Percentiles rank a stretch among this genome's conserved stretches.
phyloP scores from a whole-genome alignment of 2,329 filamentous ascomycete species.

The Epichloe festucae region DNA sequence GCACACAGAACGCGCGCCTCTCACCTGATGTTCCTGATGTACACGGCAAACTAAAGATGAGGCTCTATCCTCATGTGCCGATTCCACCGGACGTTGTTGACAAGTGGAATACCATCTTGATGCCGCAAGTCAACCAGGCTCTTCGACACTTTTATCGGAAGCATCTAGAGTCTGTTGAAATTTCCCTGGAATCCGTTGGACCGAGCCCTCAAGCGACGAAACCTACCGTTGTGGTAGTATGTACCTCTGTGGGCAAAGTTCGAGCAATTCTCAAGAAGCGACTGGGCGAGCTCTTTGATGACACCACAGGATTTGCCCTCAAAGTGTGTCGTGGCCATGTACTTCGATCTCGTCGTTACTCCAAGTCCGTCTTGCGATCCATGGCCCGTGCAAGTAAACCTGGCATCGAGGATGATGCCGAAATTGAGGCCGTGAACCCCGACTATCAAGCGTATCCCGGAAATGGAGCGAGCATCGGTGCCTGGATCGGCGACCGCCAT shows the following conservation, averaged over 20 bases:
- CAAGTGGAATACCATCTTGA: constrained; percentile 58
- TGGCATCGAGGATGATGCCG: constrained; percentile 10
- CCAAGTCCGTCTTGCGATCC: constrained; percentile 17
- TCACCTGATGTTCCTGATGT: constrained; percentile 11
- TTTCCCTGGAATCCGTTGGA: constrained; percentile 63
- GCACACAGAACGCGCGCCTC: background rate
- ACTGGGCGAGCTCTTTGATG: constrained; percentile 52
- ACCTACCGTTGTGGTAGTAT: constrained; percentile 66
- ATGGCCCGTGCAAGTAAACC: constrained; percentile 14
- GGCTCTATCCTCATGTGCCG: constrained; percentile 46
- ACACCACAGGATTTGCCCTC: constrained; percentile 46
- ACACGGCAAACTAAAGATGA: constrained; percentile 27
- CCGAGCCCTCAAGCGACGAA: constrained; percentile 51
- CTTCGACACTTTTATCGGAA: constrained; percentile 60
- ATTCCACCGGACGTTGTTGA: constrained; percentile 50
- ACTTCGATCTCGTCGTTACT: constrained; percentile 41
- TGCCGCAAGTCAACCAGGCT: constrained; percentile 60
- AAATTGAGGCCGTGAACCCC: constrained; percentile 46
- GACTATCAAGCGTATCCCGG: constrained; percentile 66
- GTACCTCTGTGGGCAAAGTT: constrained; percentile 61
- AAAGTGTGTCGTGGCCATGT: constrained; percentile 62
- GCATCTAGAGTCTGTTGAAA: constrained; percentile 63
- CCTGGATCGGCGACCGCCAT: constrained; percentile 74
- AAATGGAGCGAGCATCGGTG: constrained; percentile 87
- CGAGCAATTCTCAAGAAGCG: constrained; percentile 58